Percentiles rank a stretch among this genome's conserved stretches.
phyloP scores from a whole-genome alignment of 441 rosid species.

The Gossypium schwendimanii region DNA sequence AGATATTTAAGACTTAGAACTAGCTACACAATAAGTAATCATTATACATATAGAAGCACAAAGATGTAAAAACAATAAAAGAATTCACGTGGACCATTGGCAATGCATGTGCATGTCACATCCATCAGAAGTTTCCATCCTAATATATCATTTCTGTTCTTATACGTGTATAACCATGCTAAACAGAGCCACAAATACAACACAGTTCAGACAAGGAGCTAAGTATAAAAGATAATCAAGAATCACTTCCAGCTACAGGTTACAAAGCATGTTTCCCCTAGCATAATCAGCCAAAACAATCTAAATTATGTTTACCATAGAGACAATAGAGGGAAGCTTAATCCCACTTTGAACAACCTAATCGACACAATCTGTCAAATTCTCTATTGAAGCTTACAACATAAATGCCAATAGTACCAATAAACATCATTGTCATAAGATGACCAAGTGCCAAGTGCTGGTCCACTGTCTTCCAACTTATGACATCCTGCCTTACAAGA shows the following conservation, averaged over 20 bases:
- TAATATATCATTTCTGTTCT: not conserved
- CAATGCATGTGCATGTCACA: not conserved
- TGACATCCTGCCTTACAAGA: not conserved
- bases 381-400: not conserved
- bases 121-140: constrained; percentile 1
- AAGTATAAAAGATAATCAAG: not conserved
- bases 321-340: not conserved
- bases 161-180: not conserved
- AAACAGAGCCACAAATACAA: not conserved
- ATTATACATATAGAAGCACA: not conserved
- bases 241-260: not conserved
- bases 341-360: not conserved
- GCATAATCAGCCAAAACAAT: constrained; percentile 1
- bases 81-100: not conserved
- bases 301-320: not conserved
- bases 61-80: not conserved
- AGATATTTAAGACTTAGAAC: not conserved
- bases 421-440: not conserved
- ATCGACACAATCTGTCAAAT: not conserved
- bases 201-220: not conserved
- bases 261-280: not conserved
- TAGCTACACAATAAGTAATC: not conserved
- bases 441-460: not conserved
- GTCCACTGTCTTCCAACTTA: not conserved
- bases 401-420: not conserved